phyloP scores from a whole-genome alignment of 75 land plant genomes.

The Cupressus sempervirens region DNA sequence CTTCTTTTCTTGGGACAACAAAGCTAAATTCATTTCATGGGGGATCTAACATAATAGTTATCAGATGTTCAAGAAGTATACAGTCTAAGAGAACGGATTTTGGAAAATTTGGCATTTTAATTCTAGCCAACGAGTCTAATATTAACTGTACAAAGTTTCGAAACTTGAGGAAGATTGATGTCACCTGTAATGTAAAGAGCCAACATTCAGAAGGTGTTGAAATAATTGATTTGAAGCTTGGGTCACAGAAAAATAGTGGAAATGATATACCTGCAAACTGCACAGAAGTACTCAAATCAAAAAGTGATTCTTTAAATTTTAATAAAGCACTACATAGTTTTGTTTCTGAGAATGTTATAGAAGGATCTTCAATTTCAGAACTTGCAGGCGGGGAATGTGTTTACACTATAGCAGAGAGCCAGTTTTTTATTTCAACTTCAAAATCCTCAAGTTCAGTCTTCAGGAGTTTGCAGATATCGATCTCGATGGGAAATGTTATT shows the following conservation, averaged over 20 bases:
- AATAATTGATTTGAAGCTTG: slow-evolving; percentile 7
- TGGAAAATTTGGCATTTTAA: slow-evolving; percentile 19
- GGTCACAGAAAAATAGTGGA: slow-evolving; percentile 32
- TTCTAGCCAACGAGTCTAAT: slow-evolving; percentile 6
- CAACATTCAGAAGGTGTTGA: slow-evolving; percentile 14
- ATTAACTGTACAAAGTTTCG: slow-evolving; percentile 13
- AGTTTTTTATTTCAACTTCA: slow-evolving; percentile 73
- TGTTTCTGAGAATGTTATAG: slow-evolving; percentile 18
- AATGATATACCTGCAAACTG: slow-evolving; percentile 22
- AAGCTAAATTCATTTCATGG: not conserved
- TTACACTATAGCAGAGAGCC: slow-evolving; percentile 73
- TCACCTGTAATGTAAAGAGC: slow-evolving; percentile 8
- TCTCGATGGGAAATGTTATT: slow-evolving; percentile 87
- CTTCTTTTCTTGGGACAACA: not conserved
- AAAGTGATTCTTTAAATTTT: slow-evolving; percentile 21
- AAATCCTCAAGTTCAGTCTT: slow-evolving; percentile 73
- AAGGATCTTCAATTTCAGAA: slow-evolving; percentile 49
- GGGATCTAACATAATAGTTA: not conserved
- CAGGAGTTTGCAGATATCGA: slow-evolving; percentile 72
- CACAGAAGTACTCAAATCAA: slow-evolving; percentile 21
- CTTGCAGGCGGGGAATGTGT: slow-evolving; percentile 94
- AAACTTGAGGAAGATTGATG: slow-evolving; percentile 19
- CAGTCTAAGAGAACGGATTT: slow-evolving; percentile 1
- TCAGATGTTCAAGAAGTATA: slow-evolving; percentile 4
- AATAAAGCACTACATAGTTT: slow-evolving; percentile 24